Evolutionary conservation across 169 alveolate genomes (phyloP), one percentile per base, ranked within the genome.

Genomic region (Eimeria falciformis): DNA sequence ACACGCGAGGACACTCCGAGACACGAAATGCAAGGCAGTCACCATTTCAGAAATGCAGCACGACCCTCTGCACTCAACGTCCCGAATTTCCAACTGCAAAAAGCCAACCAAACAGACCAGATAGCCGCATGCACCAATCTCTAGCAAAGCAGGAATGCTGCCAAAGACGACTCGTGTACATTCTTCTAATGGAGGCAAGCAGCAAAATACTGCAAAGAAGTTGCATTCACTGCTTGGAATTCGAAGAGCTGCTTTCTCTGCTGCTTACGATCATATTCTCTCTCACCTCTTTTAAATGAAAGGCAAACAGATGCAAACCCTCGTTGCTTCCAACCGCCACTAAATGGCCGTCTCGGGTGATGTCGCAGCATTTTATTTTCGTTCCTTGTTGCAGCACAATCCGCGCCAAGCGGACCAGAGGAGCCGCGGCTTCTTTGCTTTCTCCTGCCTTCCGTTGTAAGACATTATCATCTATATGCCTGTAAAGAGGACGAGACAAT

Each of bases 231-330:
- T 53, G 65, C 65, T 17, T n/a, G 9, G 65, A 53, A 6, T 53
- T 53, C n/a, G 0, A 6, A 6, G 17, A 53, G n/a, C 5, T 2
- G 5, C 5, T 53, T 53, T 53, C 17, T 3, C n/a, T 17, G 11
- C 18, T 50, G 1, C 62, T 53, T 9, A 17, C 0, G 1, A 11
- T 11, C 3, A 4, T 4, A 53, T 11, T 18, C 62, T n/a, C 0
- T 17, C 75, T 4, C 37, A 87, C 92, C 78, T 87, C 92, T 71
- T 87, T 69, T 12, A 87, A 23, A 29, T 87, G 87, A n/a, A 87
- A 37, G 29, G 55, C 92, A 65, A 87, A 87, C 33, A 87, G 78
- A 50, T 73, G 92, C 21, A 87, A 87, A 45, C 92, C 92, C 18
- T 69, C 73, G 27, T 79, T 50, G 50, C 92, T 71, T 62, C 92